These are phyloP conservation scores for Stentor roeselii DNA, from an alignment of 73 alveolate genomes.

Conservation along the genomic window DNA sequence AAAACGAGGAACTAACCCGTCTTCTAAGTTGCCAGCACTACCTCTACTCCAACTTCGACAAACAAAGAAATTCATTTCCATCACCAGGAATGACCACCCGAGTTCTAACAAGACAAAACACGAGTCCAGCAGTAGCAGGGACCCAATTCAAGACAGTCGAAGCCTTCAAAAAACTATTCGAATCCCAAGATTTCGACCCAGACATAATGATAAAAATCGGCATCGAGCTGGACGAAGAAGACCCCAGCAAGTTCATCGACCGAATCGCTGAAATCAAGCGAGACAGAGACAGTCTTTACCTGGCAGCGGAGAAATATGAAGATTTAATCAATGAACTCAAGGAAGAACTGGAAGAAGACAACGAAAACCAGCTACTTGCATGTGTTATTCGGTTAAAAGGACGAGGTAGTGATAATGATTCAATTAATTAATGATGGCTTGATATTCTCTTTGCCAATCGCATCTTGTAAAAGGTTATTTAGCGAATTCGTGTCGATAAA, in stretches of 20 bases:
- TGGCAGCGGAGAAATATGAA: not conserved
- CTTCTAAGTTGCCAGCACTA: not conserved
- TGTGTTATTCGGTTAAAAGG: not conserved
- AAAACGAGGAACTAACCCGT: not conserved
- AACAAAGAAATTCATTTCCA: not conserved
- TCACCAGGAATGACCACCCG: not conserved
- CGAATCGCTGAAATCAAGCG: not conserved
- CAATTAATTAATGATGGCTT: not conserved
- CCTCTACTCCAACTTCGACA: not conserved
- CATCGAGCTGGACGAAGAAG: not conserved
- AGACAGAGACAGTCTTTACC: not conserved
- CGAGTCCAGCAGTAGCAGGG: constrained; percentile 12
- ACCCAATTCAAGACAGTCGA: not conserved
- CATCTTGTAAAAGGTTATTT: not conserved
- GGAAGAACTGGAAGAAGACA: not conserved
- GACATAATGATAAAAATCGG: not conserved
- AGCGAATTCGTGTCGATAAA: not conserved
- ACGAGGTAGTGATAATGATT: too few relatives aligned
- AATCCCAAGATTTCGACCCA: not conserved
- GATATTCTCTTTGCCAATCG: not conserved
- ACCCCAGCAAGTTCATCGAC: not conserved
- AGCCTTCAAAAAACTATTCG: not conserved
- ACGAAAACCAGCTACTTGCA: not conserved
- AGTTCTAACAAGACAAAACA: not conserved
- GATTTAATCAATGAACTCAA: not conserved